phyloP scores from a whole-genome alignment of 2,329 filamentous ascomycete genomes.

The Ceratocystis lukuohia region DNA sequence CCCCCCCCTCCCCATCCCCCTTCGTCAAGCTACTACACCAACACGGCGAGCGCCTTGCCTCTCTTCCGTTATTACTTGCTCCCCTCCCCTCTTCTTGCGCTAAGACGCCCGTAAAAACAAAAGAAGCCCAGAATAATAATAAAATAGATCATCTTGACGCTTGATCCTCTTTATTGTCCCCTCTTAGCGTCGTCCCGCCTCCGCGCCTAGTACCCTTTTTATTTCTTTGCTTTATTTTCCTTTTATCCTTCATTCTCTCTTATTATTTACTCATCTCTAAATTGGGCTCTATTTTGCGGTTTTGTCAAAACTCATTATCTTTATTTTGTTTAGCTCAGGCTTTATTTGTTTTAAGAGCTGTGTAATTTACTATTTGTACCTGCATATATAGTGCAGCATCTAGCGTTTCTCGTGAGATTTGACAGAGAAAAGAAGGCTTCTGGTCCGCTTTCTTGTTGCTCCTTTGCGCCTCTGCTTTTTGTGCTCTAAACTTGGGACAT shows the following conservation, averaged over 20 bases:
- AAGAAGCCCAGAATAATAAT: neutral
- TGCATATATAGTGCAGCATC: slow-evolving; percentile 4
- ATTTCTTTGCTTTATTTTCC: neutral
- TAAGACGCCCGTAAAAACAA: neutral
- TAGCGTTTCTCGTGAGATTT: slow-evolving; percentile 3
- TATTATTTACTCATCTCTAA: neutral
- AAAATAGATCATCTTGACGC: neutral
- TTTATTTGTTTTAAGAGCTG: neutral
- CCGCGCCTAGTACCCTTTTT: neutral
- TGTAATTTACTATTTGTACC: neutral
- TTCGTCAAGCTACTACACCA: too few relatives aligned
- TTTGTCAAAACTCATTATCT: neutral
- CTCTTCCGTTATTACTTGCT: neutral
- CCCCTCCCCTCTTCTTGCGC: neutral
- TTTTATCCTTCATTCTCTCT: neutral
- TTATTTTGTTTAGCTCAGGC: neutral
- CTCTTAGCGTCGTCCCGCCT: neutral
- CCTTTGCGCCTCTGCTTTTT: neutral
- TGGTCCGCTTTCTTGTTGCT: neutral
- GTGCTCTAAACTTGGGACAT: neutral
- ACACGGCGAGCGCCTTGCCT: neutral
- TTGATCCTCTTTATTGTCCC: slow-evolving; percentile 8
- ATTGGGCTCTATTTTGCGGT: neutral
- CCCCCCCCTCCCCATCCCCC: too few relatives aligned
- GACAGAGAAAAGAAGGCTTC: slow-evolving; percentile 4